Percentiles rank a stretch among this genome's conserved stretches.
Evolutionary conservation across 345 rosid species (phyloP).

Genomic region (Limnanthes douglasii): DNA sequence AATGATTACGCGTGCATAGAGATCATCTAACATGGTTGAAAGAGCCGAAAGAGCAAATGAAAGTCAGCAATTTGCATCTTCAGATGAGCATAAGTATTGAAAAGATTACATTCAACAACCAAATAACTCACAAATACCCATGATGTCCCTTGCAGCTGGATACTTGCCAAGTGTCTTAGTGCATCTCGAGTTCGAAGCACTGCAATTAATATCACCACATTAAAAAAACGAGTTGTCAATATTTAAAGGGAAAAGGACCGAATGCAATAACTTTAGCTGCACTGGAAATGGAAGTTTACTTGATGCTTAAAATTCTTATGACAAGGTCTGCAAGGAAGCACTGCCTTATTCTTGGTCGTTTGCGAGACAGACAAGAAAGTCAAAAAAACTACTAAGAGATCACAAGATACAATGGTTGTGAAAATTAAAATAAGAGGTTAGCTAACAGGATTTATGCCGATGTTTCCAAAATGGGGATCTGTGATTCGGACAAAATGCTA

Average conservation of each 20-base stretch:
- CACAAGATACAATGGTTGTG: not conserved
- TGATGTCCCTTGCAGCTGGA: conserved; percentile 68
- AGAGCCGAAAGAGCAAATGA: no score
- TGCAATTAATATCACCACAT: conserved; percentile 17
- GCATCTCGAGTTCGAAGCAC: conserved; percentile 94
- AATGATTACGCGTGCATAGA: conserved; percentile 93
- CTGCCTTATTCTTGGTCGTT: conserved; percentile 79
- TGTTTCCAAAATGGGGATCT: conserved; percentile 93
- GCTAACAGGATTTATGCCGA: conserved; percentile 84
- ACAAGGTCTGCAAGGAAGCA: conserved; percentile 91
- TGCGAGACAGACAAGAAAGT: no score
- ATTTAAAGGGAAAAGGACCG: no score
- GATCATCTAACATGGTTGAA: conserved; percentile 44
- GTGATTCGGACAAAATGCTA: conserved; percentile 94
- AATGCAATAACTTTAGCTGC: not conserved
- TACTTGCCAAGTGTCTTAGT: conserved; percentile 62
- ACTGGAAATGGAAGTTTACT: conserved; percentile 13
- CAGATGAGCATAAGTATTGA: no score
- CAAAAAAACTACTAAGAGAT: not conserved
- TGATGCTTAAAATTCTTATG: conserved; percentile 71
- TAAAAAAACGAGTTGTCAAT: no score
- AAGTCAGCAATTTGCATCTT: no score
- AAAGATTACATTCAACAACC: not conserved
- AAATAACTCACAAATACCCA: conserved; percentile 48
- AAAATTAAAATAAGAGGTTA: not conserved